phyloP scores from a whole-genome alignment of 495 filamentous ascomycete species.

The Aspergillus bridgeri region DNA sequence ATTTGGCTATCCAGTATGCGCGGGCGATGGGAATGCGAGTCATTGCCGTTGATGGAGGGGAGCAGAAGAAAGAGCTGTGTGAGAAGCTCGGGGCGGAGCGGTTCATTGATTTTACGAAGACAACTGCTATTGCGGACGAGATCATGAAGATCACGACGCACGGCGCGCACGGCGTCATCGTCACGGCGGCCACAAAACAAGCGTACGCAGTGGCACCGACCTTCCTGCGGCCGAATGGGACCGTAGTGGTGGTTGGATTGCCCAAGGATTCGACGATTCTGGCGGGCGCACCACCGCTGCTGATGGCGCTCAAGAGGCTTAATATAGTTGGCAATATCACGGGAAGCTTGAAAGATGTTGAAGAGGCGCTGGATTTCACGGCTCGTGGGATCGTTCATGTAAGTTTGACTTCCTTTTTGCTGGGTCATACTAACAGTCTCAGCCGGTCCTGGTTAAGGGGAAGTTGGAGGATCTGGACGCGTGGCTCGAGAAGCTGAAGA shows the following conservation, averaged over 20 bases:
- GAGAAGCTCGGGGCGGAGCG: slow-evolving; percentile 27
- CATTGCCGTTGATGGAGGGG: slow-evolving; percentile 33
- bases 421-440: not conserved
- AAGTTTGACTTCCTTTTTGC: not conserved
- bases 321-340: slow-evolving; percentile 10
- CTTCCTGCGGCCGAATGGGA: slow-evolving; percentile 11
- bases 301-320: slow-evolving; percentile 7
- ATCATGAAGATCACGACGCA: slow-evolving; percentile 2
- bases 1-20: slow-evolving; percentile 34
- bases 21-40: slow-evolving; percentile 27
- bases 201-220: slow-evolving; percentile 5
- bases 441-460: slow-evolving; percentile 9
- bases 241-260: slow-evolving; percentile 9
- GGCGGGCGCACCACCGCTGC: slow-evolving; percentile 9
- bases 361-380: slow-evolving; percentile 11
- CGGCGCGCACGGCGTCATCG: slow-evolving; percentile 3
- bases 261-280: slow-evolving; percentile 7
- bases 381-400: slow-evolving; percentile 8
- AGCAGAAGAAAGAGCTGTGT: slow-evolving; percentile 28
- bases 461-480: slow-evolving; percentile 10
- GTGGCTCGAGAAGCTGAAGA: slow-evolving; percentile 12
- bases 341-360: slow-evolving; percentile 6
- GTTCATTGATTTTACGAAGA: slow-evolving; percentile 27
- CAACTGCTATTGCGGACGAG: not conserved
- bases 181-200: slow-evolving; percentile 6